Evolutionary conservation across 2,329 filamentous ascomycete species (phyloP).

Genomic region (Emmonsiellopsis sp.): DNA sequence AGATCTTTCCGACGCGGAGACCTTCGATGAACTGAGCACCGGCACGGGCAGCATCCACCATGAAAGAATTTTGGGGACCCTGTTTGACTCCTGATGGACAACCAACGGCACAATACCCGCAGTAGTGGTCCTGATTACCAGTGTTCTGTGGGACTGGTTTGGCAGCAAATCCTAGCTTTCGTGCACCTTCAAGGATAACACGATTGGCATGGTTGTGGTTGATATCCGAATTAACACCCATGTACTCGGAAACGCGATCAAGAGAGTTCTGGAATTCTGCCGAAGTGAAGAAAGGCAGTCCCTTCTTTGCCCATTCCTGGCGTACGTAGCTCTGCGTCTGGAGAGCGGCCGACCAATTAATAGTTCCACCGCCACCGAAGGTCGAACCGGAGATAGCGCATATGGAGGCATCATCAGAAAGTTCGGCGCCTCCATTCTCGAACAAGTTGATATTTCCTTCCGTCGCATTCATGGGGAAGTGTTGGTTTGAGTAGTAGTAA

Average conservation of each 20-base stretch:
- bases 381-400: constrained; percentile 58
- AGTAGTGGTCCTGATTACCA: constrained; percentile 63
- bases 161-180: constrained; percentile 63
- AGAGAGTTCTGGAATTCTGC: constrained; percentile 67
- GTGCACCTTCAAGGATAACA: constrained; percentile 64
- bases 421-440: constrained; percentile 54
- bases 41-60: constrained; percentile 68
- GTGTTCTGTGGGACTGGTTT: constrained; percentile 71
- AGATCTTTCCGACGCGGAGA: constrained; percentile 59
- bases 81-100: constrained; percentile 63
- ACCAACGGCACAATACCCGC: constrained; percentile 55
- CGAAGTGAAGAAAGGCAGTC: constrained; percentile 65
- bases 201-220: constrained; percentile 65
- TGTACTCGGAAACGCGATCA: constrained; percentile 67
- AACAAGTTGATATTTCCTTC: constrained; percentile 57
- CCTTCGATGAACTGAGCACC: constrained; percentile 81
- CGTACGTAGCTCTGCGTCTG: constrained; percentile 69
- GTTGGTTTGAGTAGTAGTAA: constrained; percentile 63
- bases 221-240: constrained; percentile 63
- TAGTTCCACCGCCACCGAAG: constrained; percentile 78
- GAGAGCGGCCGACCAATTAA: constrained; percentile 70
- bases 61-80: constrained; percentile 65
- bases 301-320: constrained; percentile 65
- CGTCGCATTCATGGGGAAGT: constrained; percentile 64
- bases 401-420: constrained; percentile 50